phyloP scores from a whole-genome alignment of 176 grass and related monocot genomes.

The Urochloa ruziziensis region DNA sequence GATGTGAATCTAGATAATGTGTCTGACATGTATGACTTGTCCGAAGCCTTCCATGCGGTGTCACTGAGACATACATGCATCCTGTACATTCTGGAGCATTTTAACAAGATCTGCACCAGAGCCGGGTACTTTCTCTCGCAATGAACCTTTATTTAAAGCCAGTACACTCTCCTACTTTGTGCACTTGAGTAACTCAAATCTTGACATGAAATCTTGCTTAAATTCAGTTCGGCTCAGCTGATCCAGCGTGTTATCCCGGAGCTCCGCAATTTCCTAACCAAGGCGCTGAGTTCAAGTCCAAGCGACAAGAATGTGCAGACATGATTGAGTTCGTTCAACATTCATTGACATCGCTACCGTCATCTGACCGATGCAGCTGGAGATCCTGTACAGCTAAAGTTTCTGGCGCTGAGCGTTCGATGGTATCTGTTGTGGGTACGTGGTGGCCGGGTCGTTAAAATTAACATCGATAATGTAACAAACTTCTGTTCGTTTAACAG shows the following conservation, averaged over 20 bases:
- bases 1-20: conserved; percentile 90
- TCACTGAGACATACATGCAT: conserved; percentile 96
- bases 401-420: conserved; percentile 44
- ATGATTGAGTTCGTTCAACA: conserved; percentile 32
- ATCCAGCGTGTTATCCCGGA: conserved; percentile 89
- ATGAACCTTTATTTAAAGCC: background rate
- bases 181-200: background rate
- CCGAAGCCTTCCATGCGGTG: conserved; percentile 88
- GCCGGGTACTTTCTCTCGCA: conserved; percentile 52
- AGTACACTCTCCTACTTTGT: background rate
- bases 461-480: conserved; percentile 42
- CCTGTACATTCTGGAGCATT: conserved; percentile 92
- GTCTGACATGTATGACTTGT: conserved; percentile 93
- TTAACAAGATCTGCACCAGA: conserved; percentile 77
- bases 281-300: conserved; percentile 65
- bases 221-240: conserved; percentile 67
- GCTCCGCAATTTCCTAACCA: conserved; percentile 77
- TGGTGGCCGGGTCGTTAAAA: conserved; percentile 35
- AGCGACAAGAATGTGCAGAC: conserved; percentile 34
- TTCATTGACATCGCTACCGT: conserved; percentile 40
- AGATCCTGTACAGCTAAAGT: conserved; percentile 87
- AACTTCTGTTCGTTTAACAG: conserved; percentile 14
- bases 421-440: conserved; percentile 46
- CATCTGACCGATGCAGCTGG: conserved; percentile 59
- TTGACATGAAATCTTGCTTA: background rate